phyloP scores from a whole-genome alignment of 2,329 filamentous ascomycete genomes.

The Talaromyces pinophilus region DNA sequence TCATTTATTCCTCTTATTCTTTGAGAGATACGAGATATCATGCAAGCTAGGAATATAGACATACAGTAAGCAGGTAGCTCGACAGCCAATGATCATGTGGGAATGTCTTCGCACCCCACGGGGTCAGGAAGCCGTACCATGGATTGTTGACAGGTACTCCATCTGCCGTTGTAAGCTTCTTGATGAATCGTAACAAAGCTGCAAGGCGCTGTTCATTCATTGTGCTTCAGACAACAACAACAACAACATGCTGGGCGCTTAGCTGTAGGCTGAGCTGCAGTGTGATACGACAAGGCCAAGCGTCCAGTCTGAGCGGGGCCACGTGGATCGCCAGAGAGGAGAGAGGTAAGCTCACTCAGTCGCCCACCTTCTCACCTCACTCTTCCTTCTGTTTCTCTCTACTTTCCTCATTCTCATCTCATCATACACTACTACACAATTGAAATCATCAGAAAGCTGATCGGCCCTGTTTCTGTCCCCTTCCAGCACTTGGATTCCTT shows the following conservation, averaged over 20 bases:
- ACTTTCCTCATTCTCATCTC: neutral
- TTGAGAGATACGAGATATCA: neutral
- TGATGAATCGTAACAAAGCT: neutral
- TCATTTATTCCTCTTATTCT: neutral
- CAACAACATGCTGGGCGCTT: neutral
- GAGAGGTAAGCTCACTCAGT: conserved; percentile 2
- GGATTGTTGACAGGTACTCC: conserved; percentile 13
- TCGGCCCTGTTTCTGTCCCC: no score
- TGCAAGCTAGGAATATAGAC: neutral
- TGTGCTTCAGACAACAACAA: neutral
- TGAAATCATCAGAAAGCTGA: neutral
- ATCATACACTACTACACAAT: neutral
- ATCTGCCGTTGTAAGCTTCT: neutral
- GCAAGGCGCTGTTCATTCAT: neutral
- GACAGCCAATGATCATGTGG: neutral
- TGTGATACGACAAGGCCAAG: conserved; percentile 12
- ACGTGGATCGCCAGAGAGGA: conserved; percentile 30
- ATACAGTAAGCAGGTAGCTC: neutral
- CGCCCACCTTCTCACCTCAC: conserved; percentile 9
- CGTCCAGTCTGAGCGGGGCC: conserved; percentile 28
- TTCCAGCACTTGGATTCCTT: conserved; percentile 12
- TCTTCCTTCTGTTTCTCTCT: neutral
- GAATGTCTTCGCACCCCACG: conserved; percentile 22
- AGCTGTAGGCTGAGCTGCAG: conserved; percentile 6
- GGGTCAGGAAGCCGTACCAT: conserved; percentile 23